Evolutionary conservation across 768 basidiomycete species (phyloP).

Genomic region (Lentinula detonsa): DNA sequence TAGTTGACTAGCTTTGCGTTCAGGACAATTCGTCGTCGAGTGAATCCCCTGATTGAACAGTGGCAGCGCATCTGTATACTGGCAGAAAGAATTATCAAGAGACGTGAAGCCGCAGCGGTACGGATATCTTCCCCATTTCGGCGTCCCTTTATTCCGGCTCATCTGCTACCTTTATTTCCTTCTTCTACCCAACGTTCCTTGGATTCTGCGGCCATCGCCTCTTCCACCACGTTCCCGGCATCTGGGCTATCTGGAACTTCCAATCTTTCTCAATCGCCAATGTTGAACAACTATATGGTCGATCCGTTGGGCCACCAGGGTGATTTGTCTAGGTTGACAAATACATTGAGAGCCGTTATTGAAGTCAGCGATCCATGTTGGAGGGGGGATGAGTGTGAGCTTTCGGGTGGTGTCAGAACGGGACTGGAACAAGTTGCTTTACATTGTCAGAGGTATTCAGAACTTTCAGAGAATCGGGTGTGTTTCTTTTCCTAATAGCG

Average conservation of each 20-base stretch:
- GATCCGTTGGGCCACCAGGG: conserved; percentile 46
- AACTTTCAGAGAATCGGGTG: conserved; percentile 69
- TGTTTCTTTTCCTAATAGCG: conserved; percentile 16
- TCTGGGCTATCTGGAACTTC: conserved; percentile 21
- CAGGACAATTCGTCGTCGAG: conserved; percentile 70
- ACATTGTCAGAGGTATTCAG: conserved; percentile 67
- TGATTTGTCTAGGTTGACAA: conserved; percentile 77
- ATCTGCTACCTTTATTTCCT: conserved; percentile 55
- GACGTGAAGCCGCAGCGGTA: conserved; percentile 91
- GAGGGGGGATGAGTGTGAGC: conserved; percentile 77
- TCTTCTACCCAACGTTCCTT: conserved; percentile 17
- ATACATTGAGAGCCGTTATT: conserved; percentile 70
- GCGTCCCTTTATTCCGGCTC: conserved; percentile 63
- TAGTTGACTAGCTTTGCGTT: conserved; percentile 7
- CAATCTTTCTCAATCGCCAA: conserved; percentile 8
- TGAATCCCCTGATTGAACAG: conserved; percentile 77
- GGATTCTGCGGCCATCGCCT: conserved; percentile 24
- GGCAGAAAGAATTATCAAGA: conserved; percentile 82
- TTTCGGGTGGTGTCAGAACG: conserved; percentile 70
- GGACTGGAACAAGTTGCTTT: conserved; percentile 64
- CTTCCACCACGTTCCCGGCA: conserved; percentile 26
- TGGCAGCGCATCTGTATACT: conserved; percentile 90
- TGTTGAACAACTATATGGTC: conserved; percentile 14
- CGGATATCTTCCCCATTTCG: conserved; percentile 55
- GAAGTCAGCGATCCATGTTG: conserved; percentile 81